Conservation (phyloP, 2,329 filamentous ascomycete genomes). For the Beauveria rudraprayagi region DNA sequence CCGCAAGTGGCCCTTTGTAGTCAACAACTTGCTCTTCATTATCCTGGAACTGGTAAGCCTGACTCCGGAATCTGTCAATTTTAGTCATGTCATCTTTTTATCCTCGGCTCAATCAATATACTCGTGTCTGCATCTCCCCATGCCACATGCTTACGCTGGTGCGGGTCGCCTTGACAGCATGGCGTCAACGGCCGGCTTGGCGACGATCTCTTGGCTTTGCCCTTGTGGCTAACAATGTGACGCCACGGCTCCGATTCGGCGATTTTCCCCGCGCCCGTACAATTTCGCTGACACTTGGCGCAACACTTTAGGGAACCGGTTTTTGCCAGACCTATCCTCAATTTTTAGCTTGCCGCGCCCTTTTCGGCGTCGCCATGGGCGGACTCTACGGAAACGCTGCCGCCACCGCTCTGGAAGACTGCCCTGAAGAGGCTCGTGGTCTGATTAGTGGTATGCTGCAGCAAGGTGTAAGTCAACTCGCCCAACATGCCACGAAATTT, state of each 20-base stretch:
- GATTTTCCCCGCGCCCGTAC: neutral
- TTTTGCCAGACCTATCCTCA: constrained; percentile 60
- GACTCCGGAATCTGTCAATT: neutral
- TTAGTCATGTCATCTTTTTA: neutral
- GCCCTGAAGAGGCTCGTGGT: constrained; percentile 59
- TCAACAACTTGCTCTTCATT: constrained; percentile 68
- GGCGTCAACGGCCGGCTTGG: constrained; percentile 1
- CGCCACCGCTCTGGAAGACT: constrained; percentile 70
- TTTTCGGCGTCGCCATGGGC: constrained; percentile 79
- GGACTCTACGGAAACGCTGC: constrained; percentile 72
- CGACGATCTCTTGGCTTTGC: constrained; percentile 7
- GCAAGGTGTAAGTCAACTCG: constrained; percentile 44
- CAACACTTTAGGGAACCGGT: constrained; percentile 46
- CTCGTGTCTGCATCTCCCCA: neutral
- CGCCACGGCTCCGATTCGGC: constrained; percentile 6
- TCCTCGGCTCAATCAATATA: neutral
- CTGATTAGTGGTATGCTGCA: constrained; percentile 70
- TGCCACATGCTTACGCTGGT: neutral
- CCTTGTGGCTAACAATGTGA: neutral
- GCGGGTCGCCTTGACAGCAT: constrained; percentile 2
- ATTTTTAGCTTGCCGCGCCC: constrained; percentile 65
- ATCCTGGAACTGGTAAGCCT: constrained; percentile 56
- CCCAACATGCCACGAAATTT: neutral
- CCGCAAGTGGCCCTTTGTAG: constrained; percentile 63
- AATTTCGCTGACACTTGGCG: neutral